phyloP scores from a whole-genome alignment of 78 protist genomes.

The Protostelium mycophagum region DNA sequence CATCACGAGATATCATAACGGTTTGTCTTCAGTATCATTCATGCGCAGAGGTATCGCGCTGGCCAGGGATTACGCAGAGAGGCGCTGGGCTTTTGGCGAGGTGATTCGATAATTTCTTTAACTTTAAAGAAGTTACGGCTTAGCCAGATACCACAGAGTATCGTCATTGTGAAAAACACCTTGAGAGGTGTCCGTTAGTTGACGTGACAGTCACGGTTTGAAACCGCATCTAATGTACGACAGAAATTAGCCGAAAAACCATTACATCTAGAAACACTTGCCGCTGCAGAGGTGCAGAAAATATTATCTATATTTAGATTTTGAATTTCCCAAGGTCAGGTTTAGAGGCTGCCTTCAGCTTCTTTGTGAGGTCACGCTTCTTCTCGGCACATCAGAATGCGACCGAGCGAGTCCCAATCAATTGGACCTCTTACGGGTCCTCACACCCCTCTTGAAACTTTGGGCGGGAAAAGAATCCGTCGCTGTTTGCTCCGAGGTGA shows the following conservation, averaged over 20 bases:
- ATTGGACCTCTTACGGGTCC: slow-evolving; percentile 36
- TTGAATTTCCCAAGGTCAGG: too few relatives aligned
- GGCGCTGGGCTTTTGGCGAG: slow-evolving; percentile 42
- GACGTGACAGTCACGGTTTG: too few relatives aligned
- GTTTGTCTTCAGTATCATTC: slow-evolving; percentile 26
- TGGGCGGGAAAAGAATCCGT: slow-evolving; percentile 51
- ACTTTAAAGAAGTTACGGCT: too few relatives aligned
- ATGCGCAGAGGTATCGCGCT: slow-evolving; percentile 35
- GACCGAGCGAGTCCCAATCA: not conserved
- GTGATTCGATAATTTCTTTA: not conserved
- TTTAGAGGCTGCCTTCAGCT: slow-evolving; percentile 37
- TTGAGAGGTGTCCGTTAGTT: not conserved
- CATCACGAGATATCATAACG: slow-evolving; percentile 63
- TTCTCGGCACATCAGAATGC: slow-evolving; percentile 46
- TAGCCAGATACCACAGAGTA: too few relatives aligned
- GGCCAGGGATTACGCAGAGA: slow-evolving; percentile 41
- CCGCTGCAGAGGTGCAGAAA: too few relatives aligned
- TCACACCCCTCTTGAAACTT: slow-evolving; percentile 57
- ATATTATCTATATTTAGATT: too few relatives aligned
- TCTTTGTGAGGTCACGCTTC: slow-evolving; percentile 22
- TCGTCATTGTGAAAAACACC: not conserved
- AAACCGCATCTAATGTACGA: too few relatives aligned
- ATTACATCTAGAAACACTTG: slow-evolving; percentile 42
- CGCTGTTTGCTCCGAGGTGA: not conserved
- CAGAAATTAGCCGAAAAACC: slow-evolving; percentile 13